Conservation (phyloP, 2,329 filamentous ascomycete species). For the Pseudogymnoascus sp. region DNA sequence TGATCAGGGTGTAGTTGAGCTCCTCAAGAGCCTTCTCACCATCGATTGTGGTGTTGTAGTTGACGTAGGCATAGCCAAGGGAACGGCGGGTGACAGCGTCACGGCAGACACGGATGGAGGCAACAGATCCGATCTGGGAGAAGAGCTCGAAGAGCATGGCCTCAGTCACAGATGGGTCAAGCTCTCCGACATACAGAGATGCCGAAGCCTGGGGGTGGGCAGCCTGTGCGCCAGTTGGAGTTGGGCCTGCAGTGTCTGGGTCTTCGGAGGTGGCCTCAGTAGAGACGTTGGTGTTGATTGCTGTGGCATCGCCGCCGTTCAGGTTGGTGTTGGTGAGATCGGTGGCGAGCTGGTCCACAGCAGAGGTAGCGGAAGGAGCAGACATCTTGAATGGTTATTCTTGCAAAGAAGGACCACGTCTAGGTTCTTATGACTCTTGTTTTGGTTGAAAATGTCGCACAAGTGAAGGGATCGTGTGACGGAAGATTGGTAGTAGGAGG, state of each 20-base stretch:
- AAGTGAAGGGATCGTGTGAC: constrained; percentile 15
- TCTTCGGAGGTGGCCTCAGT: constrained; percentile 48
- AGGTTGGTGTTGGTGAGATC: constrained; percentile 68
- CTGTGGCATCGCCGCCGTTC: constrained; percentile 60
- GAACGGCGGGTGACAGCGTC: constrained; percentile 98
- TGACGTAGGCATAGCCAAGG: constrained; percentile 98
- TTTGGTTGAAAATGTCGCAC: constrained; percentile 21
- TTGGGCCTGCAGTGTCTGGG: constrained; percentile 58
- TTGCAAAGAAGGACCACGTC: constrained; percentile 16
- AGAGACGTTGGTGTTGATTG: constrained; percentile 69
- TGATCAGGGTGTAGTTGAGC: constrained; percentile 99
- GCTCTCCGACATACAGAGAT: constrained; percentile 97
- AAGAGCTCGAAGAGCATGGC: constrained; percentile 99
- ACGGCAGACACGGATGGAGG: constrained; percentile 98
- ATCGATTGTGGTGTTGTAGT: constrained; percentile 96
- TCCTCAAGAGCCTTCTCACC: constrained; percentile 98
- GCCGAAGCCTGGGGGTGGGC: constrained; percentile 85
- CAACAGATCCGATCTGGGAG: constrained; percentile 97
- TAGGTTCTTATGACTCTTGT: constrained; percentile 15
- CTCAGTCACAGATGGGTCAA: constrained; percentile 95
- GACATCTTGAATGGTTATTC: constrained; percentile 47
- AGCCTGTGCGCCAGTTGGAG: constrained; percentile 62
- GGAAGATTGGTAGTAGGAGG: constrained; percentile 15
- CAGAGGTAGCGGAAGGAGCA: constrained; percentile 49
- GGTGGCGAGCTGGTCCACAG: constrained; percentile 74